Base-by-base conservation (phyloP, 352 stramenopile species). In the Peronospora belbahrii region DNA sequence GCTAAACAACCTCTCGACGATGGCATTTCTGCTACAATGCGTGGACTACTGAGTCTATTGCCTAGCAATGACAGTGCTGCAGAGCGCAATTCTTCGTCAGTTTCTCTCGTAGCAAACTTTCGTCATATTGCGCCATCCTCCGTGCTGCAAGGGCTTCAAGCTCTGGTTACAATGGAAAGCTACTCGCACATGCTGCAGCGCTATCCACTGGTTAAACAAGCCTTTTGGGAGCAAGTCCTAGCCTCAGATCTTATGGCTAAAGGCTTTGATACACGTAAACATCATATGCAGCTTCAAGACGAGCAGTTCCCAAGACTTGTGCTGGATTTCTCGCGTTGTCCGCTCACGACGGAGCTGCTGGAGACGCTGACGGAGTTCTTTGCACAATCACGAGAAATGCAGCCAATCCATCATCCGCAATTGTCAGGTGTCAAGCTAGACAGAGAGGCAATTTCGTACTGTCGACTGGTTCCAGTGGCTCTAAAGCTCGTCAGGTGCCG, bases 281-380 rank as follows among this genome's bases (percentile, higher is more conserved):
- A 59, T 27, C 50, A 58, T 31, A 36, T 72, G 30, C 41, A 52
- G 14, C 46, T 59, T 3, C 46, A 44, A 24, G 20, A 66, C 33
- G 38, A 57, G 17, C 36, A 42, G 6, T 72, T 72, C 42, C 59
- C 62, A 15, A 57, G 51, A 20, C 48, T 72, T n/a, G 59, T 72
- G 33, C 43, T 72, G 15, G 62, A 72, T 46, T 59, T 64, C 18
- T 69, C 62, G 13, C 50, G 55, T 8, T 35, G 17, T n/a, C 40
- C 30, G 32, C 34, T 69, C 24, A 50, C 59, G 13, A 4, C 32
- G 20, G 27, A 63, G 38, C 34, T 69, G 24, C 35, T 62, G 19
- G 27, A 47, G 36, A 28, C 32, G 22, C 32, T 72, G 8, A 35
- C 13, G 4, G 14, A 42, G 34, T 72, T 67, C 28, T 49, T 67